These are phyloP conservation scores for Tuber magnatum DNA, from an alignment of 495 filamentous ascomycete genomes.

Conservation along the genomic window DNA sequence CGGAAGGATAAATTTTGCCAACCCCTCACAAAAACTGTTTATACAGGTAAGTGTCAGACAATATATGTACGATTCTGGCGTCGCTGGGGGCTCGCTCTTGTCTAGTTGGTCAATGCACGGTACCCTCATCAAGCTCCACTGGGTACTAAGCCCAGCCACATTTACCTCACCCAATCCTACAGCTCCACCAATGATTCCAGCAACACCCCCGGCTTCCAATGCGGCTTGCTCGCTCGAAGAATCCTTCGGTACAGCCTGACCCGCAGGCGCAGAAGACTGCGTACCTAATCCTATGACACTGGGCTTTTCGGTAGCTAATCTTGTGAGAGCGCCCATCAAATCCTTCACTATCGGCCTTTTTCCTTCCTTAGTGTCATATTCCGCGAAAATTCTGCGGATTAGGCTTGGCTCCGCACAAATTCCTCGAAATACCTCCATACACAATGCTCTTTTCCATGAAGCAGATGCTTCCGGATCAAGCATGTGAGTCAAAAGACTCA, in stretches of 20 bases:
- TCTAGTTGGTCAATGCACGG: slow-evolving; percentile 91
- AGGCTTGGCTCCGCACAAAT: slow-evolving; percentile 72
- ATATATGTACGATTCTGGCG: slow-evolving; percentile 92
- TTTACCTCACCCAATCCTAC: slow-evolving; percentile 59
- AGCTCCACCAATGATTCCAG: slow-evolving; percentile 75
- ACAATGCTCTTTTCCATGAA: slow-evolving; percentile 76
- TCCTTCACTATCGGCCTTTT: slow-evolving; percentile 71
- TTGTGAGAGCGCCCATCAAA: slow-evolving; percentile 73
- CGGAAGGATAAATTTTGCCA: slow-evolving; percentile 87
- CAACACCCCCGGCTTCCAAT: slow-evolving; percentile 76
- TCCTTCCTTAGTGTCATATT: slow-evolving; percentile 67
- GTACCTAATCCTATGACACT: slow-evolving; percentile 75
- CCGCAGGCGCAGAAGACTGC: slow-evolving; percentile 69
- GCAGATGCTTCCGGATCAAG: slow-evolving; percentile 73
- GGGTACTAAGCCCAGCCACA: slow-evolving; percentile 67
- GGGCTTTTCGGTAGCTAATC: slow-evolving; percentile 84
- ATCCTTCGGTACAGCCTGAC: slow-evolving; percentile 44
- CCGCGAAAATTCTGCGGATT: slow-evolving; percentile 68
- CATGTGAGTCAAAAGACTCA: slow-evolving; percentile 77
- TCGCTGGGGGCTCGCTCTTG: slow-evolving; percentile 71
- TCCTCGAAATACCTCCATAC: slow-evolving; percentile 82
- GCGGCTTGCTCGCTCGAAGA: slow-evolving; percentile 68
- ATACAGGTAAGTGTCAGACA: slow-evolving; percentile 82
- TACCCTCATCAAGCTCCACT: slow-evolving; percentile 82
- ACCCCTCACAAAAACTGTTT: slow-evolving; percentile 75